Conservation (phyloP, 140 eudicot genomes). For the Oenanthe javanica region DNA sequence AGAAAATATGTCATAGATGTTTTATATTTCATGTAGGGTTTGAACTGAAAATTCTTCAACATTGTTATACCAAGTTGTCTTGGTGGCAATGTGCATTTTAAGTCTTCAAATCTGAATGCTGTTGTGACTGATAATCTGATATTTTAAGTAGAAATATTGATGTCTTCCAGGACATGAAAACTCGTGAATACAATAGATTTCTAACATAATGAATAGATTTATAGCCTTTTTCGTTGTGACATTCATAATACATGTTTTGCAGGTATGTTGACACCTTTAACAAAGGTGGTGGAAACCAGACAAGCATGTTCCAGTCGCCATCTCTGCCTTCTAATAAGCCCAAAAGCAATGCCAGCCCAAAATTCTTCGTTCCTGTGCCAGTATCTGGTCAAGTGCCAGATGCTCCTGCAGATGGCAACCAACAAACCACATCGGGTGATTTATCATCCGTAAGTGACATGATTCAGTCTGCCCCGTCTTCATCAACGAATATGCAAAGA, state of each 20-base stretch:
- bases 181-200: neutral
- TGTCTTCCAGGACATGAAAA: neutral
- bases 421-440: constrained; percentile 23
- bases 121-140: neutral
- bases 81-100: neutral
- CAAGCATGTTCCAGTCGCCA: constrained; percentile 73
- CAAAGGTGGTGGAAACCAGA: constrained; percentile 72
- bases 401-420: constrained; percentile 15
- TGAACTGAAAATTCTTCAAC: neutral
- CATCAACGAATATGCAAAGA: constrained; percentile 48
- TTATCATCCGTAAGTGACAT: constrained; percentile 31
- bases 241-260: constrained; percentile 16
- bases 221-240: neutral
- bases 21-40: neutral
- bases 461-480: constrained; percentile 38
- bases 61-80: neutral
- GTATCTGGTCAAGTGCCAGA: constrained; percentile 37
- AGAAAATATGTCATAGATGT: neutral
- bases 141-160: neutral
- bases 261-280: constrained; percentile 97
- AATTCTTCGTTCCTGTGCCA: constrained; percentile 74
- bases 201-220: neutral
- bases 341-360: constrained; percentile 37
- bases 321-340: constrained; percentile 51
- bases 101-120: neutral